Evolutionary conservation across 1,284 basidiomycete genomes (phyloP).

Genomic region (Rhizoctonia solani): DNA sequence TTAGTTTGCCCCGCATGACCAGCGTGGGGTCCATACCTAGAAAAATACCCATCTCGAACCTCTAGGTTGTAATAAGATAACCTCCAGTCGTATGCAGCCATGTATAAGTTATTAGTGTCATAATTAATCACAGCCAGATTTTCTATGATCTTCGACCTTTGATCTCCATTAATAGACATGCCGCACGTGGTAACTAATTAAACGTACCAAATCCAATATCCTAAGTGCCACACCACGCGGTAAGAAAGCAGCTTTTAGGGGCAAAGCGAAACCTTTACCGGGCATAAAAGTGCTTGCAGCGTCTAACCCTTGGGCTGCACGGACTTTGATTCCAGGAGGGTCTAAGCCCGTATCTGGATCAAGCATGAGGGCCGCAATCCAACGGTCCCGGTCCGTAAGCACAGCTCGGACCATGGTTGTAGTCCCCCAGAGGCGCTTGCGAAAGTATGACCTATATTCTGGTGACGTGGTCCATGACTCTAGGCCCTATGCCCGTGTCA

Average conservation of each 20-base stretch:
- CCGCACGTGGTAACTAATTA: constrained; percentile 39
- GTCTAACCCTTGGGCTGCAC: constrained; percentile 80
- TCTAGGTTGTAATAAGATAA: constrained; percentile 90
- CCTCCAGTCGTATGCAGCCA: constrained; percentile 91
- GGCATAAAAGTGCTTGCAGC: constrained; percentile 51
- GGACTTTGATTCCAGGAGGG: constrained; percentile 83
- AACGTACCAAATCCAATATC: constrained; percentile 89
- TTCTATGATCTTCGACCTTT: constrained; percentile 88
- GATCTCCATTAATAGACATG: background rate
- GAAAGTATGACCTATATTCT: constrained; percentile 78
- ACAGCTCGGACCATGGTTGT: constrained; percentile 81
- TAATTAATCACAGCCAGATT: constrained; percentile 91
- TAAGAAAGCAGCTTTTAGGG: background rate
- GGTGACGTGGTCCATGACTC: constrained; percentile 86
- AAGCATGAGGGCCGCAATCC: constrained; percentile 89
- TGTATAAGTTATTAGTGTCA: constrained; percentile 85
- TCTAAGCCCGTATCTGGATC: constrained; percentile 93
- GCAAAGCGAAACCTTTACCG: background rate
- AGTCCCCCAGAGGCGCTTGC: constrained; percentile 86
- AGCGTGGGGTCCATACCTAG: constrained; percentile 43
- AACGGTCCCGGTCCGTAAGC: constrained; percentile 81
- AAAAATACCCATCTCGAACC: constrained; percentile 92
- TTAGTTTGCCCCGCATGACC: background rate
- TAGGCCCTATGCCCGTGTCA: constrained; percentile 56
- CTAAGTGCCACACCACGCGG: constrained; percentile 38